Base-by-base conservation (phyloP, 2,329 filamentous ascomycete genomes). In the Cryphonectria japonica region DNA sequence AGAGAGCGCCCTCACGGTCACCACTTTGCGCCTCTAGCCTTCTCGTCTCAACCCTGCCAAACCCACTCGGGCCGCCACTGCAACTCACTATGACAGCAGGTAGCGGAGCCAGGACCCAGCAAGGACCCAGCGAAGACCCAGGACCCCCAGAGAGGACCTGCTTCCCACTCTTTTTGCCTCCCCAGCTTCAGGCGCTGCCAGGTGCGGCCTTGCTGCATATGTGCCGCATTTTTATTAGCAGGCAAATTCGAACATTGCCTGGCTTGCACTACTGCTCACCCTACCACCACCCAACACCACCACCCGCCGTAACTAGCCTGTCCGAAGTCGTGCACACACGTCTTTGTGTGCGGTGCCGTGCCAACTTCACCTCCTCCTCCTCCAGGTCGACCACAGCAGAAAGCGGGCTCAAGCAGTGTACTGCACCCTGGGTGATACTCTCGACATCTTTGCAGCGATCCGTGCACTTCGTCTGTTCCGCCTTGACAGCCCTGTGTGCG, bases 161-260 rank as follows among this genome's bases (percentile, higher is more conserved):
- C 54, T 32, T 19, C 54, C 62, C 41, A 50, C 39, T 65, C 29
- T 34, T 46, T 52, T 65, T 16, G 62, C 62, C 62, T 52, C 43
- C 62, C 62, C 62, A 65, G 62, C 34, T 52, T 29, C 41, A 32
- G 14, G 29, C n/a, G 16, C 32, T 39, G 34, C 59, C 3, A 61
- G 34, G 32, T 32, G 22, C 32, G 14, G 8, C 37, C 32, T 7
- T 9, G 3, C 32, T 39, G 59, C 59, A n/a, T 34, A 32, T 37
- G 34, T 61, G 59, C 59, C 22, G 59, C 59, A 6, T 14, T n/a
- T 14, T 39, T 39, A 37, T 60, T 60, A n/a, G 59, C 59, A 61
- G 32, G 14, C 32, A n/a, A 61, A n/a, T 39, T 61, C 34, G 34
- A 39, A 39, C 59, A 32, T 59, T 59, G 54, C 54, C 54, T 59